Evolutionary conservation across 2,329 filamentous ascomycete genomes (phyloP).

Genomic region (Aspergillus ibericus): DNA sequence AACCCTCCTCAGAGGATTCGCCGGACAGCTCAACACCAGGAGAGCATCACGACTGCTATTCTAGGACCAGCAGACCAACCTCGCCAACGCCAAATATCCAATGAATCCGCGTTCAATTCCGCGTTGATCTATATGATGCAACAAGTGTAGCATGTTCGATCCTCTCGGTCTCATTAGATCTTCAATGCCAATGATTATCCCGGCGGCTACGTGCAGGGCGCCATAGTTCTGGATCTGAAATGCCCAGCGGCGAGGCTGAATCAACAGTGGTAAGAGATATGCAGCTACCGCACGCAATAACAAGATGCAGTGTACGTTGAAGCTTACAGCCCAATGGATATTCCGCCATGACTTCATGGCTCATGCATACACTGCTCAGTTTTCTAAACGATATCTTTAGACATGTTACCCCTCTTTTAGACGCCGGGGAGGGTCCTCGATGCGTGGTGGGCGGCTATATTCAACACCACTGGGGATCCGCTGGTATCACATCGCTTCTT

Average conservation of each 20-base stretch:
- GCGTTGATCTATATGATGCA: background rate
- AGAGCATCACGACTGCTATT: slow-evolving; percentile 1
- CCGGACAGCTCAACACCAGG: background rate
- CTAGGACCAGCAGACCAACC: background rate
- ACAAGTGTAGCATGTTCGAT: background rate
- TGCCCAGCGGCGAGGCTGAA: background rate
- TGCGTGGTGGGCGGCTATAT: background rate
- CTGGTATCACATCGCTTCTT: background rate
- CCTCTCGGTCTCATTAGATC: background rate
- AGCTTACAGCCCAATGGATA: background rate
- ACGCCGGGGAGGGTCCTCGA: background rate
- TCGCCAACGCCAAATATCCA: background rate
- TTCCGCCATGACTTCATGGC: background rate
- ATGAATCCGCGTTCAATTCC: background rate
- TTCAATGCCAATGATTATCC: background rate
- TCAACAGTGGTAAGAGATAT: background rate
- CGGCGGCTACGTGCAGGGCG: slow-evolving; percentile 1
- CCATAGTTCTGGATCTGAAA: background rate
- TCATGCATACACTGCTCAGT: background rate
- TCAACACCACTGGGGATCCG: background rate
- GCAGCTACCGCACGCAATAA: background rate
- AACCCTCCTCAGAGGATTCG: background rate
- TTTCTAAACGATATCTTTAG: background rate
- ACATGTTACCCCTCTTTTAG: background rate
- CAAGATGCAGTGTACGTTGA: background rate